A percentile compares a stretch with the other conserved stretches of the same genome.
Evolutionary conservation across 495 filamentous ascomycete genomes (phyloP).

Genomic region (Chaetomium tenue): DNA sequence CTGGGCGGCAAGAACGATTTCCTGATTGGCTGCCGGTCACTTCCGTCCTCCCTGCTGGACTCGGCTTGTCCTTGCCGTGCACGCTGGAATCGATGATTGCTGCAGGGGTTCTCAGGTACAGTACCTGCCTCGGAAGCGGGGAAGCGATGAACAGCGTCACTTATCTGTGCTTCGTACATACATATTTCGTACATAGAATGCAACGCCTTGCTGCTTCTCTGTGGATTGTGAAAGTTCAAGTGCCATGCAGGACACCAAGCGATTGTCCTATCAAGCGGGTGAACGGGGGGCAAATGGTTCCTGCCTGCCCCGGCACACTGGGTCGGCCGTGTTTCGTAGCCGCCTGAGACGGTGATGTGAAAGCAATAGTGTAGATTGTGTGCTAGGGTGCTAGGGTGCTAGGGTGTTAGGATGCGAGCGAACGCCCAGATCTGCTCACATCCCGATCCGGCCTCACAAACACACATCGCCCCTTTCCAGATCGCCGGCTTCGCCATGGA

Average conservation of each 20-base stretch:
- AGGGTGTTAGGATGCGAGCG: too few species aligned
- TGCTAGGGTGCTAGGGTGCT: too few species aligned
- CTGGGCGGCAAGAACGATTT: conserved; percentile 27
- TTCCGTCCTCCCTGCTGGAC: conserved; percentile 3
- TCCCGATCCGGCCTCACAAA: background rate
- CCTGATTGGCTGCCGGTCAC: conserved; percentile 23
- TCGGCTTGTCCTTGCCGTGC: background rate
- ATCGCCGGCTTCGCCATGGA: background rate
- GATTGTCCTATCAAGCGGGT: background rate
- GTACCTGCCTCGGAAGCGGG: conserved; percentile 8
- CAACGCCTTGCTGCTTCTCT: background rate
- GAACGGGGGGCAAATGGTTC: background rate
- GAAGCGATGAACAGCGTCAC: background rate
- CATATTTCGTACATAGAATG: too few species aligned
- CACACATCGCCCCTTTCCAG: background rate
- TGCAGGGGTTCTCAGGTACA: conserved; percentile 11
- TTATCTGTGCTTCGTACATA: background rate
- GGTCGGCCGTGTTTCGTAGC: conserved; percentile 17
- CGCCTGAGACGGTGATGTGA: conserved; percentile 4
- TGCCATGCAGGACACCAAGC: background rate
- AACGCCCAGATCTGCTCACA: background rate
- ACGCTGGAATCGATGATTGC: background rate
- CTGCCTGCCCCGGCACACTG: conserved; percentile 9
- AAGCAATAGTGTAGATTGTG: conserved; percentile 11
- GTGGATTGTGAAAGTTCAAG: background rate